These are phyloP conservation scores for Entelexis sorbosivorans DNA, from an alignment of 1,139 yeast genomes.

Conservation along the genomic window DNA sequence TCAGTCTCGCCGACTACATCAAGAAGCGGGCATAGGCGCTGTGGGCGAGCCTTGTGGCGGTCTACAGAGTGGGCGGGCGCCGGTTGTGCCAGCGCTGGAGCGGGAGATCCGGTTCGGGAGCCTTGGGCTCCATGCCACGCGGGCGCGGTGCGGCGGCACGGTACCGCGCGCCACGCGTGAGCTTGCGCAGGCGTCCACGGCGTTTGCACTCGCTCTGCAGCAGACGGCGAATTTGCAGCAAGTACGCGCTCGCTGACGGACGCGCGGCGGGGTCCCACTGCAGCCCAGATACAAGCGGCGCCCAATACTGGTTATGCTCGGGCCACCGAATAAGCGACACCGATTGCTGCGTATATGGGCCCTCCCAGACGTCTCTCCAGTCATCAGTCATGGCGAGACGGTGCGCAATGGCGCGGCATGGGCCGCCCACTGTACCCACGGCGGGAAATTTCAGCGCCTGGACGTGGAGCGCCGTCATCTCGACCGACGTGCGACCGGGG, in stretches of 20 bases:
- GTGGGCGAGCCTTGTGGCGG: too few species aligned
- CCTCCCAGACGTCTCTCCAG: constrained; percentile 1
- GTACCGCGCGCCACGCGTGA: not conserved
- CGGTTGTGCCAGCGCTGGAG: not conserved
- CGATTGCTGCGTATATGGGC: not conserved
- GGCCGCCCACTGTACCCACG: constrained; percentile 25
- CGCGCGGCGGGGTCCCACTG: constrained; percentile 52
- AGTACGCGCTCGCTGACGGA: constrained; percentile 54
- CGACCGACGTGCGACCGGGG: constrained; percentile 71
- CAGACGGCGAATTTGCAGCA: constrained; percentile 42
- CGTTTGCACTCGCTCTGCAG: not conserved
- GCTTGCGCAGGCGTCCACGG: not conserved
- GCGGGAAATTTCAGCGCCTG: constrained; percentile 47
- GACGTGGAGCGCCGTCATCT: constrained; percentile 60
- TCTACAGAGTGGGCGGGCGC: not conserved
- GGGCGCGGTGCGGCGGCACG: not conserved
- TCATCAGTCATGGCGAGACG: not conserved
- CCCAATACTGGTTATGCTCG: constrained; percentile 16
- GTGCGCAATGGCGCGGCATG: constrained; percentile 1
- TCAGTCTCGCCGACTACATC: constrained; percentile 75
- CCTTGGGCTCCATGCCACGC: not conserved
- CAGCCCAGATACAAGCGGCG: constrained; percentile 24
- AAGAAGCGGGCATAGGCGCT: constrained; percentile 17
- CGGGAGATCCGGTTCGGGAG: not conserved
- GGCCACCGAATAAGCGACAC: not conserved